These are phyloP conservation scores for Helotiales sp. DNA, from an alignment of 2,329 filamentous ascomycete species.

Conservation along the genomic window DNA sequence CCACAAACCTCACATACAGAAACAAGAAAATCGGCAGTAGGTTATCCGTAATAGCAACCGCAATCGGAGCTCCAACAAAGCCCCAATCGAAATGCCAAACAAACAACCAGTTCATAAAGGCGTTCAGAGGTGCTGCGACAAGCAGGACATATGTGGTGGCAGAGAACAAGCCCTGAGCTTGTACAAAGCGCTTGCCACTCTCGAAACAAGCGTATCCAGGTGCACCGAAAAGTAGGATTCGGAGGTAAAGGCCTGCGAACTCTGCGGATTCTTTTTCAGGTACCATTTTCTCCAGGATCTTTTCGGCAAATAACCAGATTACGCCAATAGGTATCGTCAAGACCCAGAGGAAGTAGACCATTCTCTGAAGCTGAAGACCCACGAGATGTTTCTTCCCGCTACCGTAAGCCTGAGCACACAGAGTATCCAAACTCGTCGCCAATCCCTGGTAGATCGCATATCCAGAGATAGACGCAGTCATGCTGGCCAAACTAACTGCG, in stretches of 20 bases:
- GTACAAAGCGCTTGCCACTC: slow-evolving; percentile 77
- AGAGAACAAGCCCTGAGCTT: slow-evolving; percentile 82
- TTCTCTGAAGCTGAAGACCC: slow-evolving; percentile 80
- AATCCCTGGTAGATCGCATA: slow-evolving; percentile 83
- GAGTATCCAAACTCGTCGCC: slow-evolving; percentile 86
- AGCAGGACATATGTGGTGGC: slow-evolving; percentile 79
- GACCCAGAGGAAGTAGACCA: slow-evolving; percentile 76
- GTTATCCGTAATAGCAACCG: slow-evolving; percentile 76
- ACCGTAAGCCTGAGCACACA: slow-evolving; percentile 93
- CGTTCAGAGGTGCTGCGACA: slow-evolving; percentile 76
- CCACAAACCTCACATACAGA: slow-evolving; percentile 73
- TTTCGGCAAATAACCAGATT: slow-evolving; percentile 72
- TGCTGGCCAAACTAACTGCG: slow-evolving; percentile 71
- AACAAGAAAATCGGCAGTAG: slow-evolving; percentile 75
- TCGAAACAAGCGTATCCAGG: slow-evolving; percentile 81
- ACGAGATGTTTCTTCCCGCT: slow-evolving; percentile 89
- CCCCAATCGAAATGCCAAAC: slow-evolving; percentile 73
- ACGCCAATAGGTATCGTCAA: slow-evolving; percentile 74
- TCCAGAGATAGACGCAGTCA: slow-evolving; percentile 81
- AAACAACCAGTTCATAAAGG: slow-evolving; percentile 78
- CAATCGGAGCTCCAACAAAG: slow-evolving; percentile 81
- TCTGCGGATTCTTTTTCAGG: slow-evolving; percentile 73
- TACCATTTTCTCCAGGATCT: slow-evolving; percentile 68
- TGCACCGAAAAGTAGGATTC: slow-evolving; percentile 70
- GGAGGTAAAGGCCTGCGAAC: slow-evolving; percentile 75